These are phyloP conservation scores for Fistulinella cinereoalba DNA, from an alignment of 1,284 basidiomycete genomes.

Conservation along the genomic window DNA sequence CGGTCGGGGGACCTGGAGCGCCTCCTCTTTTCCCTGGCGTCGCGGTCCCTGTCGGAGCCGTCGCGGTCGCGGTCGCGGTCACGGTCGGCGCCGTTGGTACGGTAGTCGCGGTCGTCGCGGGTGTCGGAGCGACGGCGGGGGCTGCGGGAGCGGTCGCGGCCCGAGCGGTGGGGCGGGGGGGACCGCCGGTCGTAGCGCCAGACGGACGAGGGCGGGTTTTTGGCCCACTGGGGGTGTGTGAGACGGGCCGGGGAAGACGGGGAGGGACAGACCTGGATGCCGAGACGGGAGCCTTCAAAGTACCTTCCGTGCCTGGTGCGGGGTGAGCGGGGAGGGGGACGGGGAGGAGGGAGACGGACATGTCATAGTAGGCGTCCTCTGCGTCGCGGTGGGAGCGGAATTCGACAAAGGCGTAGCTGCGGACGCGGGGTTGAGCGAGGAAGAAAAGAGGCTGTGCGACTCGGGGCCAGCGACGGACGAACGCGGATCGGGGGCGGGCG, in stretches of 20 bases:
- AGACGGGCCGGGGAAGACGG: not conserved
- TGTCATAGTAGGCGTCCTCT: constrained; percentile 88
- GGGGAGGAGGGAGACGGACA: constrained; percentile 52
- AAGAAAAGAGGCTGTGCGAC: too few relatives aligned
- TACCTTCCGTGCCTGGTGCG: constrained; percentile 71
- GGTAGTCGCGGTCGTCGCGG: constrained; percentile 42
- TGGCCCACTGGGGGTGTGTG: constrained; percentile 70
- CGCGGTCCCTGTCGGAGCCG: constrained; percentile 30
- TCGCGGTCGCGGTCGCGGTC: constrained; percentile 40
- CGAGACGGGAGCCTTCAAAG: constrained; percentile 80
- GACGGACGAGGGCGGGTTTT: constrained; percentile 82
- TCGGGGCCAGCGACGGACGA: too few relatives aligned
- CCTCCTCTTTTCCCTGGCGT: constrained; percentile 45
- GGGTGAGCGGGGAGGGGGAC: constrained; percentile 4
- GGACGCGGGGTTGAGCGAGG: constrained; percentile 69
- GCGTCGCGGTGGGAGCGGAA: constrained; percentile 82
- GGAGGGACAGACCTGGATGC: constrained; percentile 62
- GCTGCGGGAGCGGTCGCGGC: constrained; percentile 45
- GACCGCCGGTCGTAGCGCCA: constrained; percentile 77
- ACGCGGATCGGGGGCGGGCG: too few relatives aligned
- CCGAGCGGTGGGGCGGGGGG: constrained; percentile 48
- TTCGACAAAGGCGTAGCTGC: constrained; percentile 90
- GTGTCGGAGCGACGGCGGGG: constrained; percentile 38
- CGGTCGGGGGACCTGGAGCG: constrained; percentile 47
- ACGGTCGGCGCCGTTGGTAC: constrained; percentile 40